These are phyloP conservation scores for Ogataea philodendri DNA, from an alignment of 805 yeast genomes.

Conservation along the genomic window DNA sequence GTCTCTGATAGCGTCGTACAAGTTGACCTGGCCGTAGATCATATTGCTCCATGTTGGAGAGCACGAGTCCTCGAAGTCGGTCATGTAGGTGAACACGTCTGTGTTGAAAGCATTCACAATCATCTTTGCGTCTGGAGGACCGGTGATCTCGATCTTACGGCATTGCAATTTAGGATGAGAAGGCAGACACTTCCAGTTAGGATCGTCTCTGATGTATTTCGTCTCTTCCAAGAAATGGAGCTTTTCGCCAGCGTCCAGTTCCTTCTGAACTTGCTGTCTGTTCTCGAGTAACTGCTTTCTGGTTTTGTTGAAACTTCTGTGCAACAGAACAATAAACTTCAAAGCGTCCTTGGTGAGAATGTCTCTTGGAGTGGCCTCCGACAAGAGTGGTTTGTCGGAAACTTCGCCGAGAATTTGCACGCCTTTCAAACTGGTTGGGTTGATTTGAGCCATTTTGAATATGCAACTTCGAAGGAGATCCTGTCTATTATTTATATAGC, in stretches of 20 bases:
- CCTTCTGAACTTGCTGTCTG: constrained; percentile 58
- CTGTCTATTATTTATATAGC: constrained; percentile 6
- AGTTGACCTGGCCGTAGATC: constrained; percentile 77
- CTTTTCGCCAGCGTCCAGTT: constrained; percentile 59
- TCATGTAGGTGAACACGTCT: constrained; percentile 78
- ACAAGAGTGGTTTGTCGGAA: constrained; percentile 31
- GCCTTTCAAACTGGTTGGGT: constrained; percentile 41
- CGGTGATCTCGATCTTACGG: constrained; percentile 80
- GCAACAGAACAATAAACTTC: constrained; percentile 68
- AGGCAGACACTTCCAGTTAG: constrained; percentile 73
- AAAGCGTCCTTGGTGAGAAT: constrained; percentile 58
- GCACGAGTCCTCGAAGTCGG: constrained; percentile 81
- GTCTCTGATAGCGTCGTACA: constrained; percentile 73
- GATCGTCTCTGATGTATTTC: constrained; percentile 63
- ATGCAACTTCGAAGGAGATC: too few species aligned
- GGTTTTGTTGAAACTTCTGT: constrained; percentile 64
- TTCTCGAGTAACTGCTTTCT: constrained; percentile 59
- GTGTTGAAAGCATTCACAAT: constrained; percentile 79
- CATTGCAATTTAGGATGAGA: constrained; percentile 70
- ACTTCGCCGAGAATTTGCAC: constrained; percentile 55
- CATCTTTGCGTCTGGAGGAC: constrained; percentile 85
- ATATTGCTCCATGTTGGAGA: constrained; percentile 82
- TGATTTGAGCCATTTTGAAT: constrained; percentile 27
- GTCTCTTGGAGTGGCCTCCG: constrained; percentile 48
- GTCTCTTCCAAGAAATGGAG: constrained; percentile 70